phyloP scores from a whole-genome alignment of 208 protist species.

The Acanthamoeba triangularis region DNA sequence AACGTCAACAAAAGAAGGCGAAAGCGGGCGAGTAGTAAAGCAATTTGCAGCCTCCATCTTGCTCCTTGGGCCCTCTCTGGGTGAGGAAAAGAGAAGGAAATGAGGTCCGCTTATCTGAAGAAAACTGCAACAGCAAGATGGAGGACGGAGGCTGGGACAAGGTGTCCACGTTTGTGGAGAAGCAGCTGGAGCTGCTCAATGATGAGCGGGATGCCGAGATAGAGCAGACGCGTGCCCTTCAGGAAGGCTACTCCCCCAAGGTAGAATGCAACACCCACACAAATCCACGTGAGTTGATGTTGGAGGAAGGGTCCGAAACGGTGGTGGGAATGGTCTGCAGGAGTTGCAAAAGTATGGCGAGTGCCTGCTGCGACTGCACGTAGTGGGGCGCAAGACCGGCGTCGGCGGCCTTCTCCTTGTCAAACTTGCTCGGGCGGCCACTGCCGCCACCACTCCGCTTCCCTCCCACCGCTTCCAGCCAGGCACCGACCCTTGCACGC shows the following conservation, averaged over 20 bases:
- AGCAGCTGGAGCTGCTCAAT: constrained; percentile 41
- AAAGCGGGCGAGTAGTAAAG: constrained; percentile 61
- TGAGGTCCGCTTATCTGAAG: background rate
- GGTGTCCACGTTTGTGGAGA: constrained; percentile 34
- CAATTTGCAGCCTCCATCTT: background rate
- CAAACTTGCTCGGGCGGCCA: constrained; percentile 47
- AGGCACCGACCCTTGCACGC: background rate
- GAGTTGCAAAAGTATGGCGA: constrained; percentile 72
- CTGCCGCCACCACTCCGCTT: background rate
- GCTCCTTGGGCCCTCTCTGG: background rate
- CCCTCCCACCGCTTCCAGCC: constrained; percentile 70
- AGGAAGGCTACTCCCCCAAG: constrained; percentile 60
- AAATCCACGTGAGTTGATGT: background rate
- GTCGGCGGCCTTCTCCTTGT: constrained; percentile 32
- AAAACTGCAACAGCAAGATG: background rate
- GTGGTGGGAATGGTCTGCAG: background rate
- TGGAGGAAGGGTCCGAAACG: background rate
- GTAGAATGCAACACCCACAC: background rate
- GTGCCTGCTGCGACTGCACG: constrained; percentile 16
- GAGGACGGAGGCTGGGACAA: constrained; percentile 63
- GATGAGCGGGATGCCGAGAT: constrained; percentile 59
- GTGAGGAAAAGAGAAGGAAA: constrained; percentile 70
- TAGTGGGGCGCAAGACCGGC: constrained; percentile 36
- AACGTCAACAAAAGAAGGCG: constrained; percentile 47
- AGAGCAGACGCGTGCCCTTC: constrained; percentile 51